phyloP scores from a whole-genome alignment of 2,329 filamentous ascomycete species.

The Fusarium tjaetaba region DNA sequence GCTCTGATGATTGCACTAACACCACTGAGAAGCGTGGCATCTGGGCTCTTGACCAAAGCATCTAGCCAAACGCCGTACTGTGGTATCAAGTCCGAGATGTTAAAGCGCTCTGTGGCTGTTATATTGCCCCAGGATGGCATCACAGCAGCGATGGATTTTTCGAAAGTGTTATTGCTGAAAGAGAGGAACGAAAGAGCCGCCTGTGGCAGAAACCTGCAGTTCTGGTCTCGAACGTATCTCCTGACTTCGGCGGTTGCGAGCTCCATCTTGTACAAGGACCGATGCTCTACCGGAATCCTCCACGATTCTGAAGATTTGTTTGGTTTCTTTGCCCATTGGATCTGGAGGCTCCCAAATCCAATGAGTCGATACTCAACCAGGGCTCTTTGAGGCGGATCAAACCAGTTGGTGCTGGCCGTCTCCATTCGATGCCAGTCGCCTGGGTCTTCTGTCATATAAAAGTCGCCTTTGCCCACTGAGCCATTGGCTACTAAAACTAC shows the following conservation, averaged over 20 bases:
- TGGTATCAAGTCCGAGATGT: background rate
- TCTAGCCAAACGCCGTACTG: background rate
- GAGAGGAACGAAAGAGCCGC: background rate
- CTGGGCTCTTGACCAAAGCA: background rate
- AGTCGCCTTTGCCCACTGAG: background rate
- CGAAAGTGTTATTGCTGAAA: background rate
- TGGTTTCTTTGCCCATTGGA: slow-evolving; percentile 1
- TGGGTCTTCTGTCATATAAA: background rate
- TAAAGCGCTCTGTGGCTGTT: background rate
- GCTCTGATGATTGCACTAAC: background rate
- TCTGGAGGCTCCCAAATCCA: background rate
- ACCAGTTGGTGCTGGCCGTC: background rate
- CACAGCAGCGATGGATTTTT: background rate
- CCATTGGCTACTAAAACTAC: background rate
- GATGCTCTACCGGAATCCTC: background rate
- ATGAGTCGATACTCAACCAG: background rate
- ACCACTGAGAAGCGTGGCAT: background rate
- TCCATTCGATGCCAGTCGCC: slow-evolving; percentile 4
- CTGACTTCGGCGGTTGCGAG: background rate
- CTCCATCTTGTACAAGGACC: background rate
- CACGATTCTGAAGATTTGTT: background rate
- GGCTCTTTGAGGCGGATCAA: background rate
- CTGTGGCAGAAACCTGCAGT: background rate
- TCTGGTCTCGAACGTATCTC: background rate
- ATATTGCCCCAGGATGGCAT: background rate